Percentiles rank a stretch among this genome's conserved stretches.
Conservation (phyloP, 192 early-diverging fungal genomes). For the Podila epigama region DNA sequence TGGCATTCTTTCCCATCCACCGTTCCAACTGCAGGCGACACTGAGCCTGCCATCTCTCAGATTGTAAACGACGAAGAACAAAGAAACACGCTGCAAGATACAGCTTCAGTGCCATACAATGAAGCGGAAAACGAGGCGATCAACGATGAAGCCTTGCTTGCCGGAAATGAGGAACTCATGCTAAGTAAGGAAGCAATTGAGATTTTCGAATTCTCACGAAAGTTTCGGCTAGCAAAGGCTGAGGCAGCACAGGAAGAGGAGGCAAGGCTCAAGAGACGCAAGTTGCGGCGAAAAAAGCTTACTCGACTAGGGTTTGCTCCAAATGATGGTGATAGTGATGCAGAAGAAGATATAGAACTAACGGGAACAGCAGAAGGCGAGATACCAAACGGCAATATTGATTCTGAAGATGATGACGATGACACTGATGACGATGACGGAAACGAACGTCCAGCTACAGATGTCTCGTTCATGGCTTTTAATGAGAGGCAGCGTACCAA, state of each 20-base stretch:
- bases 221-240: constrained; percentile 23
- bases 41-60: no score
- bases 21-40: background rate
- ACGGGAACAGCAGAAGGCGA: no score
- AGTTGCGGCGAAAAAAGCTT: constrained; percentile 15
- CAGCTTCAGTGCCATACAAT: no score
- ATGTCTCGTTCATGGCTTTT: constrained; percentile 9
- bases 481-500: background rate
- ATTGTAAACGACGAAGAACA: no score
- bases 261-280: constrained; percentile 5
- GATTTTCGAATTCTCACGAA: constrained; percentile 43
- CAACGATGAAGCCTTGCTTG: background rate
- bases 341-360: background rate
- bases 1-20: background rate
- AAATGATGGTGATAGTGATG: constrained; percentile 33
- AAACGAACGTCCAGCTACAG: constrained; percentile 13
- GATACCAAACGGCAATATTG: background rate
- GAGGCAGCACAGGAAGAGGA: constrained; percentile 10
- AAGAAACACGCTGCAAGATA: no score
- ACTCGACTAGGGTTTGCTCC: constrained; percentile 33
- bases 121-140: background rate
- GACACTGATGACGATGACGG: background rate
- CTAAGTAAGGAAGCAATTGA: constrained; percentile 34
- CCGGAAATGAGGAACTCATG: background rate
- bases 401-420: background rate